Percentiles rank a stretch among this genome's conserved stretches.
phyloP scores from a whole-genome alignment of 208 protist genomes.

The Trypanosoma congolense region DNA sequence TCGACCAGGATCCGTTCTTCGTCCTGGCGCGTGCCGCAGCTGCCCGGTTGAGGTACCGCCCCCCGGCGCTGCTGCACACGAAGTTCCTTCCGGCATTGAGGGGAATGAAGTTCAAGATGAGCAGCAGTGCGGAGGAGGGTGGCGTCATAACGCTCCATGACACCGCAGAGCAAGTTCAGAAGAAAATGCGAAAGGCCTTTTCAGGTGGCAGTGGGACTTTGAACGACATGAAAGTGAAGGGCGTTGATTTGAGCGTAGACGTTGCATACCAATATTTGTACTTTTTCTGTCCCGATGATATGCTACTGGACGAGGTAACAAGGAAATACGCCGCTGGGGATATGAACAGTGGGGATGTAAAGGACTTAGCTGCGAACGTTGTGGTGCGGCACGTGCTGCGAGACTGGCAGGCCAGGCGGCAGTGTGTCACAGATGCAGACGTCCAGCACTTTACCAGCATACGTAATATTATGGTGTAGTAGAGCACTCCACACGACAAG shows the following conservation, averaged over 20 bases:
- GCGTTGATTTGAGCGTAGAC: slow-evolving; percentile 92
- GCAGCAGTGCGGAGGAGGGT: slow-evolving; percentile 78
- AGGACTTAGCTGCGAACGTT: slow-evolving; percentile 65
- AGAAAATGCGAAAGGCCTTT: slow-evolving; percentile 96
- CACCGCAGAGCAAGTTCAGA: slow-evolving; percentile 88
- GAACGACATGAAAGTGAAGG: slow-evolving; percentile 92
- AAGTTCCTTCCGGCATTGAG: slow-evolving; percentile 98
- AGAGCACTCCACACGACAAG: too few species aligned
- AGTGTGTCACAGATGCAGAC: slow-evolving; percentile 64
- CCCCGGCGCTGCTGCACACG: slow-evolving; percentile 95
- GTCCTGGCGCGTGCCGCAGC: slow-evolving; percentile 96
- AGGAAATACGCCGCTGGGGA: slow-evolving; percentile 46
- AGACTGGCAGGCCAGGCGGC: slow-evolving; percentile 57
- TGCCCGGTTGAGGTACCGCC: slow-evolving; percentile 79
- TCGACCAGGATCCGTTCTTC: slow-evolving; percentile 99
- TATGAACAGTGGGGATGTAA: slow-evolving; percentile 81
- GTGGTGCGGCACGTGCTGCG: slow-evolving; percentile 58
- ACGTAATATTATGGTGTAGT: slow-evolving; percentile 71
- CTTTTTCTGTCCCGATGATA: slow-evolving; percentile 96
- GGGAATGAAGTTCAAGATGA: slow-evolving; percentile 96
- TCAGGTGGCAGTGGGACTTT: slow-evolving; percentile 94
- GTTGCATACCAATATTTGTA: slow-evolving; percentile 95
- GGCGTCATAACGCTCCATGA: slow-evolving; percentile 97
- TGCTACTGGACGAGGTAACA: slow-evolving; percentile 79
- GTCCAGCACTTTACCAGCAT: slow-evolving; percentile 61